phyloP scores from a whole-genome alignment of 345 rosid species.

The Angophora floribunda region DNA sequence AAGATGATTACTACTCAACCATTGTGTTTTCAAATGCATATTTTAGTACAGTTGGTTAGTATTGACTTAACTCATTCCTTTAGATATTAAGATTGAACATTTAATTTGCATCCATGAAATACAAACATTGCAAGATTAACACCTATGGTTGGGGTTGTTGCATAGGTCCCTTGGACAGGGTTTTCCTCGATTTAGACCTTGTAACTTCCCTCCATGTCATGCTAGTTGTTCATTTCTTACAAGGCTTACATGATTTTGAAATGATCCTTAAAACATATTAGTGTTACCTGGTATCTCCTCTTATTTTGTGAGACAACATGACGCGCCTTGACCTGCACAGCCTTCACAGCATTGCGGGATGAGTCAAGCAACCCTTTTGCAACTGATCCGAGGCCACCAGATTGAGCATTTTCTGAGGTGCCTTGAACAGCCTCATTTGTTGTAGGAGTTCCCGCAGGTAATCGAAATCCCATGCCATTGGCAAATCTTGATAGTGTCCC shows the following conservation, averaged over 20 bases:
- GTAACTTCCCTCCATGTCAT: neutral
- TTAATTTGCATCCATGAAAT: neutral
- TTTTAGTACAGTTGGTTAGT: neutral
- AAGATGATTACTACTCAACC: neutral
- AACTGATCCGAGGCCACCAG: constrained; percentile 56
- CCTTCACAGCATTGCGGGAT: constrained; percentile 86
- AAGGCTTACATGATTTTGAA: neutral
- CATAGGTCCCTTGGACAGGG: neutral
- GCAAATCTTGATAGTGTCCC: constrained; percentile 67
- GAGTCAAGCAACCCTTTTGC: constrained; percentile 77
- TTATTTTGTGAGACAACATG: constrained; percentile 94
- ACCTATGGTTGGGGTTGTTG: neutral
- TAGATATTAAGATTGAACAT: neutral
- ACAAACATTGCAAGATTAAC: neutral
- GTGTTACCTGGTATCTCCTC: constrained; percentile 80
- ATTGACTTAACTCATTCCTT: neutral
- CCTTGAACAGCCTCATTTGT: constrained; percentile 22
- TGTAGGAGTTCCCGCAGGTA: constrained; percentile 31
- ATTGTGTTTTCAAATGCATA: neutral
- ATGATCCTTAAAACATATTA: neutral
- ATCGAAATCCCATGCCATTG: constrained; percentile 58
- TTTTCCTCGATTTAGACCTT: neutral
- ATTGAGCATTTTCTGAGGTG: constrained; percentile 21
- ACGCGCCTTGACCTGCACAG: constrained; percentile 90
- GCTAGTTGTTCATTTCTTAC: neutral